These are phyloP conservation scores for Pestalotiopsis sp. DNA, from an alignment of 2,329 filamentous ascomycete genomes.

Conservation along the genomic window DNA sequence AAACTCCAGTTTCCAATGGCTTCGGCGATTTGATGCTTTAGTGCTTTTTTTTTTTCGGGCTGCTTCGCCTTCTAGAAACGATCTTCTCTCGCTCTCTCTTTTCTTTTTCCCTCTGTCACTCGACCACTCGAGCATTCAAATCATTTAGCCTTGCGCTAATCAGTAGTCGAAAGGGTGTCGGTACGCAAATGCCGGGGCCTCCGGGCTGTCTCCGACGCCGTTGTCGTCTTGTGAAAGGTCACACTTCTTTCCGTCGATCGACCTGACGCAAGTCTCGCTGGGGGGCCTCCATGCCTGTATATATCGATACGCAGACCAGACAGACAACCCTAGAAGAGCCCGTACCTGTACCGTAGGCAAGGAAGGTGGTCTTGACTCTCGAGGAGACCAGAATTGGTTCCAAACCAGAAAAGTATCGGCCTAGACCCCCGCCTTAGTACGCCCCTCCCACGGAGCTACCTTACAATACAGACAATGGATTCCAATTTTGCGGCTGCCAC, in stretches of 20 bases:
- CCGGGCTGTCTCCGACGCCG: background rate
- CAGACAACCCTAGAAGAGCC: too few relatives aligned
- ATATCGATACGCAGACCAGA: too few relatives aligned
- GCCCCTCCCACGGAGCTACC: background rate
- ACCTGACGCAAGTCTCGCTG: background rate
- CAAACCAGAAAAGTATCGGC: background rate
- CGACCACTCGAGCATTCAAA: background rate
- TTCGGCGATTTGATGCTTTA: background rate
- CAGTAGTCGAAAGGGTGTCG: background rate
- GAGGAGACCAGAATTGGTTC: background rate
- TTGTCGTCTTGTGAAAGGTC: background rate
- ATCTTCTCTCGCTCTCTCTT: background rate
- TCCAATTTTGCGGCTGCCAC: background rate
- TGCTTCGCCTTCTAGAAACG: background rate
- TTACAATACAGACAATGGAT: background rate
- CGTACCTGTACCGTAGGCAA: too few relatives aligned
- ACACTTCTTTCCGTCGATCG: background rate
- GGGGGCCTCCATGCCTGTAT: background rate
- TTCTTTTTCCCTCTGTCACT: background rate
- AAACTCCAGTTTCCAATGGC: background rate
- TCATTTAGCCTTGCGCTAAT: constrained; percentile 1
- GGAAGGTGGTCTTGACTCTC: background rate
- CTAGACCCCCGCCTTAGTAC: background rate
- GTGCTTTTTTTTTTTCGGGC: background rate
- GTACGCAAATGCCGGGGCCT: background rate